Evolutionary conservation across 2,329 filamentous ascomycete species (phyloP), one percentile per base, ranked within the genome.

Genomic region (Xenosphaeropsis pyriputrescens): DNA sequence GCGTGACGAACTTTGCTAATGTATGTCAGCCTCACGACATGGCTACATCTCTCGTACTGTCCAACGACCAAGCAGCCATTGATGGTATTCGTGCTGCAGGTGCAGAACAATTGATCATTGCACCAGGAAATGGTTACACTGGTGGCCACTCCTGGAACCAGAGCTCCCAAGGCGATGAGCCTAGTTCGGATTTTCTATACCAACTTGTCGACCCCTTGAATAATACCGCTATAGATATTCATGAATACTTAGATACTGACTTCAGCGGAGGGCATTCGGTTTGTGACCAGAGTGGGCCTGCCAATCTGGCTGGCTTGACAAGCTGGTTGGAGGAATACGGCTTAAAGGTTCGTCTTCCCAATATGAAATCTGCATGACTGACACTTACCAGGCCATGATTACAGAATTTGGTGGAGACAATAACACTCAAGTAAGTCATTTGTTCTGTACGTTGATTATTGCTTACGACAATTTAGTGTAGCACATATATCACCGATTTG

Each of bases 191-290:
- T 1, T 52, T 55, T 13, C 48, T 69, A 39, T 54, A 60, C 39
- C 52, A 60, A 39, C 60, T 68, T 37, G 49, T 42, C n/a, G 66
- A 68, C 43, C 63, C 65, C 7, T 39, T 55, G 4, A 60, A 62
- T 37, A 69, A 70, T 48, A 63, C 60, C 36, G 64, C 63, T 4
- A 59, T 68, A 35, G 64, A 68, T 43, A 64, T 68, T 46, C 65
- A 69, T 49, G 61, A 67, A 48, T 68, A 68, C 47, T 57, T 68
- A n/a, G 65, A 69, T 45, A 50, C 54, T 18, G 65, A 68, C 45
- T 68, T 58, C 39, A 64, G 59, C 32, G 65, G 66, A 18, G 43
- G 48, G 0, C 63, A 67, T 43, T 42, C 54, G 6, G 54, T 56
- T n/a, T 65, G 61, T 45, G 55, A 57, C n/a, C 53, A 56, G 34